A percentile compares a stretch with the other conserved stretches of the same genome.
Conservation (phyloP, 2,329 filamentous ascomycete genomes). For the Botryosphaeria dothidea region DNA sequence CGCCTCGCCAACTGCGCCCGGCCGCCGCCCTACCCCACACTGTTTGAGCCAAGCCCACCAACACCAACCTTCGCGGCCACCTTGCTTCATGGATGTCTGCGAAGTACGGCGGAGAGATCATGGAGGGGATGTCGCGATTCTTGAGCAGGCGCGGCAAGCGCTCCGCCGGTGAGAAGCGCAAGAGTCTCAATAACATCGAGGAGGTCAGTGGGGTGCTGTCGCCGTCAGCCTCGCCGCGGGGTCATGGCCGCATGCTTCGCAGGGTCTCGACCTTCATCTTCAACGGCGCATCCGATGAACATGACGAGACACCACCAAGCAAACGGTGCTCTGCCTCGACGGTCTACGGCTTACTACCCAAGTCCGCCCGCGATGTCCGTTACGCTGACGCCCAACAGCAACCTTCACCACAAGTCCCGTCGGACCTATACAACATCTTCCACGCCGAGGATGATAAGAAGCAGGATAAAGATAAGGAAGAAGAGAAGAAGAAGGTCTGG, state of each 20-base stretch:
- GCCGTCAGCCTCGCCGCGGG: constrained; percentile 5
- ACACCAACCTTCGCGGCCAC: constrained; percentile 1
- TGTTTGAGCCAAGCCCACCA: constrained; percentile 5
- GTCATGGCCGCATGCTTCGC: constrained; percentile 3
- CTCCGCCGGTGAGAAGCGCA: constrained; percentile 34
- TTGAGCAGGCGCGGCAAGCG: constrained; percentile 68
- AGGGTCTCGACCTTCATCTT: constrained; percentile 10
- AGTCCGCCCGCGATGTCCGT: background rate
- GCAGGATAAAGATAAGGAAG: constrained; percentile 55
- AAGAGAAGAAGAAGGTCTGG: constrained; percentile 49
- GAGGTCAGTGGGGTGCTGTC: constrained; percentile 14
- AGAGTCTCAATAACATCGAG: constrained; percentile 12
- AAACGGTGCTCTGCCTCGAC: background rate
- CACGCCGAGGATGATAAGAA: constrained; percentile 61
- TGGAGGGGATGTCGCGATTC: constrained; percentile 63
- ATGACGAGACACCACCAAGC: background rate
- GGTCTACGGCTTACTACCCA: background rate
- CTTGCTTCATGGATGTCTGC: constrained; percentile 24
- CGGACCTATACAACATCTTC: constrained; percentile 65
- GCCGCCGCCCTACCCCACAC: constrained; percentile 20
- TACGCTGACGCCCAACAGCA: background rate
- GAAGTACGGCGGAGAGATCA: constrained; percentile 29
- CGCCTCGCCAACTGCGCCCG: background rate
- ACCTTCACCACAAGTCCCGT: constrained; percentile 22
- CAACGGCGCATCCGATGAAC: background rate